Evolutionary conservation across 495 filamentous ascomycete species (phyloP), one percentile per base, ranked within the genome.

Genomic region (Neurospora sp.): DNA sequence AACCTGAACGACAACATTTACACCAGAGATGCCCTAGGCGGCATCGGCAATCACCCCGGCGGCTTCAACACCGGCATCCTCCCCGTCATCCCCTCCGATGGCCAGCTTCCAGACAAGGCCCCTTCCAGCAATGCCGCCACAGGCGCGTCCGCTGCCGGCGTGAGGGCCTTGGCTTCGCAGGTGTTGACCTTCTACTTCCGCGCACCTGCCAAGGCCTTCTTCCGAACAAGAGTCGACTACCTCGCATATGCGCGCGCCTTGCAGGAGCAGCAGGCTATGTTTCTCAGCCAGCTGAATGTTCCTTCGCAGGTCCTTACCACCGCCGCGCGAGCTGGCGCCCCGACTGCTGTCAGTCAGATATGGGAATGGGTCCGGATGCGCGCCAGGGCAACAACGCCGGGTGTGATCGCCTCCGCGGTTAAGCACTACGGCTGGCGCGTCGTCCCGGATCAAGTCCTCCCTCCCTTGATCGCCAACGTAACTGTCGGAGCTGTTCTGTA

Each of bases 181-280:
- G 80, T 91, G 68, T 85, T 97, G 53, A 90, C 93, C 35, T 96
- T 97, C 76, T 97, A 96, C 80, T 97, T 97, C 76, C 85, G 94
- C 72, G 92, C 93, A 2, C 94, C 94, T 3, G 90, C 93, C 39
- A 96, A 96, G 80, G 91, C 93, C 4, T 97, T 97, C 80, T 95
- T 97, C 80, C 88, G 92, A 70, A 93, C 91, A 5, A 84, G 94
- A 71, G 93, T 97, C 74, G 94, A 97, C 85, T 97, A 91, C 71
- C 81, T 86, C 38, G 83, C 83, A 10, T 86, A 85, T 71, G 84
- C 83, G 2, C 81, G 85, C 80, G 86, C 71, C 41, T 74, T 81
- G 5, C 80, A 83, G 41, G 80, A 82, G 41, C 81, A 81, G 72
- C 71, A 78, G 41, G 68, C 78, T 1, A 46, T 71, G 5, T 46